Evolutionary conservation across 208 protist genomes (phyloP), one percentile per base, ranked within the genome.

Genomic region (Sergeia podlipaevii): DNA sequence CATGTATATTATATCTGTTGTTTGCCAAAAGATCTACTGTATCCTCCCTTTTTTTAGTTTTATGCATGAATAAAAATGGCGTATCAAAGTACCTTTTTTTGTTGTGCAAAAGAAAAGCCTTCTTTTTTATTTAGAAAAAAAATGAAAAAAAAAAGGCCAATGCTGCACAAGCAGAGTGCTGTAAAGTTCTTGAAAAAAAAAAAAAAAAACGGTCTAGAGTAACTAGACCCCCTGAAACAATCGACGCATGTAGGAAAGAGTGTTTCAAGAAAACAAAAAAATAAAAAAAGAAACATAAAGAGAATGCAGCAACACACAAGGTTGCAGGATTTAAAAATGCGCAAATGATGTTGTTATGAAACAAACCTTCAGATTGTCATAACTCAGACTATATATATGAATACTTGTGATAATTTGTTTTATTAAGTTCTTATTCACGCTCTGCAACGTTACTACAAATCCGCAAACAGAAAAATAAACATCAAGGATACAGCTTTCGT

Each of bases 261-360:
- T 32, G 20, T 28, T 33, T 6, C 23, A n/a, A 23, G 20, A 64
- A 13, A 41, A 51, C 41, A 8, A 23, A 63, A 37, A 58, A 44
- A 68, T 28, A n/a, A 46, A 58, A 57, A 44, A 13, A n/a, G 53
- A 23, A 41, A 57, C 49, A n/a, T n/a, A n/a, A n/a, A n/a, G n/a
- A n/a, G n/a, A n/a, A n/a, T n/a, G n/a, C n/a, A n/a, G n/a, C n/a
- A n/a, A n/a, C n/a, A n/a, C n/a, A n/a, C n/a, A n/a, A n/a, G n/a
- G n/a, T n/a, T n/a, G n/a, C n/a, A n/a, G n/a, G n/a, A n/a, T n/a
- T n/a, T n/a, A n/a, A n/a, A n/a, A n/a, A n/a, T n/a, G n/a, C n/a
- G n/a, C n/a, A n/a, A n/a, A n/a, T n/a, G n/a, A n/a, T n/a, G n/a
- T n/a, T n/a, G n/a, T n/a, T n/a, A n/a, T n/a, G n/a, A n/a, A n/a